These are phyloP conservation scores for Hypoxylon perforatum DNA, from an alignment of 495 filamentous ascomycete species.

Conservation along the genomic window DNA sequence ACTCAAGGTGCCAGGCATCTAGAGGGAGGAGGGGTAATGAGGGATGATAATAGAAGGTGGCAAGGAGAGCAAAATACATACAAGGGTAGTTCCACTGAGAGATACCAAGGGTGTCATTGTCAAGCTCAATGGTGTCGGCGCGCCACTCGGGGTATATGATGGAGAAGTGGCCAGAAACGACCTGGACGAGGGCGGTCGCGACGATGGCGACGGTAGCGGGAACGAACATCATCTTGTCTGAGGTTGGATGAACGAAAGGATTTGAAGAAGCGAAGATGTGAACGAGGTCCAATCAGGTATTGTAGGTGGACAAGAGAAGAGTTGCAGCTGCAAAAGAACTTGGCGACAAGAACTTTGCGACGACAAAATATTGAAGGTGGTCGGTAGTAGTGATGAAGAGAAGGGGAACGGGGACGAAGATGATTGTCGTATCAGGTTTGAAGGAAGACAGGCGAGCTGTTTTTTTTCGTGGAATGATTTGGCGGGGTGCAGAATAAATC, in stretches of 20 bases:
- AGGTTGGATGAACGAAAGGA: not conserved
- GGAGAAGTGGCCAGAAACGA: conserved; percentile 67
- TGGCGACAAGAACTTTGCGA: too few relatives aligned
- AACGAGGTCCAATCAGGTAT: not conserved
- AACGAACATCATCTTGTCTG: conserved; percentile 48
- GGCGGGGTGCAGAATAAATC: too few relatives aligned
- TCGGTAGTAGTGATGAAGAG: too few relatives aligned
- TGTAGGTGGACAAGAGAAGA: not conserved
- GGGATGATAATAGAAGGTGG: not conserved
- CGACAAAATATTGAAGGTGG: too few relatives aligned
- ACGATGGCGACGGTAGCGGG: conserved; percentile 37
- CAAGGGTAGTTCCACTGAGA: conserved; percentile 70
- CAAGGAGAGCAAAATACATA: conserved; percentile 44
- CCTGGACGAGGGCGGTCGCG: conserved; percentile 46
- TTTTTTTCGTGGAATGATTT: too few relatives aligned
- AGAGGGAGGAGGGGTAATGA: too few relatives aligned
- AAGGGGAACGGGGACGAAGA: too few relatives aligned
- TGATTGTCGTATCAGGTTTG: too few relatives aligned
- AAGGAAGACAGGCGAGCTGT: too few relatives aligned
- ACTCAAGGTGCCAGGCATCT: too few relatives aligned
- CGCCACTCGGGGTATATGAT: conserved; percentile 69
- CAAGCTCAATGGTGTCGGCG: conserved; percentile 56
- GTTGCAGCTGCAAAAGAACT: too few relatives aligned
- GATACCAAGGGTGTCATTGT: conserved; percentile 44
- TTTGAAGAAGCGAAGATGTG: too few relatives aligned